Evolutionary conservation across 2,329 filamentous ascomycete genomes (phyloP).

Genomic region (Calonectria naviculata): DNA sequence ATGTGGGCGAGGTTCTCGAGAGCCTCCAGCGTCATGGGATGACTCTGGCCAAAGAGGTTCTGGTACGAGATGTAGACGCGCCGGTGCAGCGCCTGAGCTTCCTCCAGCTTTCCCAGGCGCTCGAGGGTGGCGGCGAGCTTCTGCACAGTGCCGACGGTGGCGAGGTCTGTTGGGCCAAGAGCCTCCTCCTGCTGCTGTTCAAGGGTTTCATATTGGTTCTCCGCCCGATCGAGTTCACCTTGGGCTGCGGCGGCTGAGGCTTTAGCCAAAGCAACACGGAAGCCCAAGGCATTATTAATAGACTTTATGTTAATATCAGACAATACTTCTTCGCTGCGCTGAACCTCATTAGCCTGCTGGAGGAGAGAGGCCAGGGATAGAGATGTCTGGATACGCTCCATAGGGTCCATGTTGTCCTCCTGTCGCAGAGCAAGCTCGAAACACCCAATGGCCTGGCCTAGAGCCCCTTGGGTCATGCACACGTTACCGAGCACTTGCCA

Average conservation of each 20-base stretch:
- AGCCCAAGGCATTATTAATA: slow-evolving; percentile 14
- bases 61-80: slow-evolving; percentile 25
- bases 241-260: slow-evolving; percentile 14
- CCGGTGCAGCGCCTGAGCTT: slow-evolving; percentile 20
- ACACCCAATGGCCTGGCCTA: slow-evolving; percentile 18
- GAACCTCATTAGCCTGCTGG: slow-evolving; percentile 8
- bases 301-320: slow-evolving; percentile 15
- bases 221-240: slow-evolving; percentile 12
- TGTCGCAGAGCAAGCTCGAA: slow-evolving; percentile 16
- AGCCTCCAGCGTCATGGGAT: slow-evolving; percentile 41
- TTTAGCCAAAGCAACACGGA: slow-evolving; percentile 17
- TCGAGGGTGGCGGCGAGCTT: slow-evolving; percentile 19
- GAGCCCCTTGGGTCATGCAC: slow-evolving; percentile 20
- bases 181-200: slow-evolving; percentile 21
- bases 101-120: slow-evolving; percentile 19
- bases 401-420: slow-evolving; percentile 11
- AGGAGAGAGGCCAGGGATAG: slow-evolving; percentile 15
- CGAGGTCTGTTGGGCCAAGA: slow-evolving; percentile 13
- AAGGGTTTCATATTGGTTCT: slow-evolving; percentile 15
- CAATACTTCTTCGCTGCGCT: slow-evolving; percentile 16
- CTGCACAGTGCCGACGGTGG: slow-evolving; percentile 18
- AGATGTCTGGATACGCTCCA: slow-evolving; percentile 18
- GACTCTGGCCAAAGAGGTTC: slow-evolving; percentile 37
- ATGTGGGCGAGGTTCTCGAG: slow-evolving; percentile 41
- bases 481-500: slow-evolving; percentile 22